Percentiles rank a stretch among this genome's conserved stretches.
These are phyloP conservation scores for Oenanthe javanica DNA, from an alignment of 140 eudicot species.

Conservation along the genomic window DNA sequence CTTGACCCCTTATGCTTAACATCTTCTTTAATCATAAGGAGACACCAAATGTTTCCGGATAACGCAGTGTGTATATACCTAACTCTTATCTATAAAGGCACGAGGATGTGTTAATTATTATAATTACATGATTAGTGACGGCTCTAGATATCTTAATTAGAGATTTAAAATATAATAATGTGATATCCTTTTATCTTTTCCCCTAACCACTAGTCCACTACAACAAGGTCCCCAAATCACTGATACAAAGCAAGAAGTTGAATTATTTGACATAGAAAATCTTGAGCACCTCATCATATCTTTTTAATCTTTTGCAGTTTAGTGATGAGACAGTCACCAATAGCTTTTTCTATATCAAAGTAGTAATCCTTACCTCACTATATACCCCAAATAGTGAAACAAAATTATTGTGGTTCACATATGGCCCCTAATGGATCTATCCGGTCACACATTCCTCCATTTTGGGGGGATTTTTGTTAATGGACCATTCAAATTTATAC, in stretches of 20 bases:
- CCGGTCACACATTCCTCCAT: background rate
- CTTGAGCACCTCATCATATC: background rate
- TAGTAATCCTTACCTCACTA: background rate
- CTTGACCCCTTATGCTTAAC: background rate
- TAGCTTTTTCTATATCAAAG: background rate
- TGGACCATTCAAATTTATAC: background rate
- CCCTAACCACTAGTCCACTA: slow-evolving; percentile 9
- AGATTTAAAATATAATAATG: background rate
- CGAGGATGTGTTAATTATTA: background rate
- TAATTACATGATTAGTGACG: background rate
- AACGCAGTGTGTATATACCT: background rate
- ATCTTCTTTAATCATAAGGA: background rate
- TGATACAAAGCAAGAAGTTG: background rate
- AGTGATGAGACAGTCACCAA: background rate
- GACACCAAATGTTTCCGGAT: slow-evolving; percentile 5
- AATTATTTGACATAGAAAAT: background rate
- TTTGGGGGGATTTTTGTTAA: background rate
- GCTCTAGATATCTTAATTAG: background rate
- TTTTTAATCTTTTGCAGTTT: background rate
- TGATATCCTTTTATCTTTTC: background rate
- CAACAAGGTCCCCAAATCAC: background rate
- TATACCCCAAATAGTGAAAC: slow-evolving; percentile 5
- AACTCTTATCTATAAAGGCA: background rate
- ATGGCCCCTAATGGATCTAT: background rate
- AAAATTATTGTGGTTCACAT: background rate